phyloP scores from a whole-genome alignment of 2,329 filamentous ascomycete species.

The Beauveria pseudobassiana region DNA sequence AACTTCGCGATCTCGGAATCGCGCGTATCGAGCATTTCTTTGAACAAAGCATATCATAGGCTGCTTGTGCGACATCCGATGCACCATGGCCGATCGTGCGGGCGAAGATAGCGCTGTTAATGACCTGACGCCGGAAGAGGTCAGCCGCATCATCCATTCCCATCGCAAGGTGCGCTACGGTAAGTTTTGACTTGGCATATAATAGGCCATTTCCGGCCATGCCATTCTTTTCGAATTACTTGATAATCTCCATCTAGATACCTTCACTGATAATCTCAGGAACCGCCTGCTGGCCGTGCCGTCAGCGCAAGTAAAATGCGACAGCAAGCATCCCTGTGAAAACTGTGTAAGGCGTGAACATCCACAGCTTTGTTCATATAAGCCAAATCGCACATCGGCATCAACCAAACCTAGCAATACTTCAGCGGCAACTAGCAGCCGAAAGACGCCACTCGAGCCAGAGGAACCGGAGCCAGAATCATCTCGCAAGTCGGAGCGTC shows the following conservation, averaged over 20 bases:
- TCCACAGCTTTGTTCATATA: constrained; percentile 58
- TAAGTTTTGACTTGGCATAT: constrained; percentile 29
- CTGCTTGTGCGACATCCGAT: not conserved
- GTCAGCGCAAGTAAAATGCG: constrained; percentile 61
- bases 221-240: not conserved
- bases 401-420: constrained; percentile 26
- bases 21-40: not conserved
- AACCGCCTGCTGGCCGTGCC: constrained; percentile 59
- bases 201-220: not conserved
- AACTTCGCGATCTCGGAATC: constrained; percentile 20
- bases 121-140: constrained; percentile 57
- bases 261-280: constrained; percentile 28
- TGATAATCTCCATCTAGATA: not conserved
- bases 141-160: constrained; percentile 60
- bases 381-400: constrained; percentile 45
- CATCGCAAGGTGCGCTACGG: constrained; percentile 63
- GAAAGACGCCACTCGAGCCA: constrained; percentile 29
- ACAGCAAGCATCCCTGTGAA: constrained; percentile 61
- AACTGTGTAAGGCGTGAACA: constrained; percentile 62
- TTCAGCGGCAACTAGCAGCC: constrained; percentile 17
- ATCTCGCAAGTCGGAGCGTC: constrained; percentile 27
- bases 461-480: constrained; percentile 24
- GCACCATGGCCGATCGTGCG: constrained; percentile 37
- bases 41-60: not conserved
- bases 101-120: constrained; percentile 41